phyloP scores from a whole-genome alignment of 768 basidiomycete genomes.

The Naganishia vishniacii region DNA sequence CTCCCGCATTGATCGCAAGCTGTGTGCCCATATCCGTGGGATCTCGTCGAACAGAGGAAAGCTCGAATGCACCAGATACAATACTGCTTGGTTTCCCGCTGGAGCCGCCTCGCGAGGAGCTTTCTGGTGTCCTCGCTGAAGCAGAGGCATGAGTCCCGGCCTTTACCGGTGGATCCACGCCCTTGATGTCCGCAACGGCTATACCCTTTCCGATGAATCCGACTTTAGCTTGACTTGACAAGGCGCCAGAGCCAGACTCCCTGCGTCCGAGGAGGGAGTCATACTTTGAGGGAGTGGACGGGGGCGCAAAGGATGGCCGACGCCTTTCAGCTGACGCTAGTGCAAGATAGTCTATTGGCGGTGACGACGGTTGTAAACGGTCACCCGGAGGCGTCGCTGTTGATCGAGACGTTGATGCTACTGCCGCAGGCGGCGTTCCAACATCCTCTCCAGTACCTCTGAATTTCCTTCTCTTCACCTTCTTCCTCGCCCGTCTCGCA shows the following conservation, averaged over 20 bases:
- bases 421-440: neutral
- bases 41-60: neutral
- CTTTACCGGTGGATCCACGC: neutral
- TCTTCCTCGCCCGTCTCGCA: neutral
- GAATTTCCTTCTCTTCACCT: slow-evolving; percentile 4
- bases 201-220: slow-evolving; percentile 1
- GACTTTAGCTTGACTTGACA: neutral
- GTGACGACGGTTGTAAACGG: neutral
- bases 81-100: neutral
- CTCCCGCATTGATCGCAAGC: slow-evolving; percentile 2
- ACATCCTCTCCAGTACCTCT: neutral
- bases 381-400: neutral
- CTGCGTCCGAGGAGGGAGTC: neutral
- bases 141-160: neutral
- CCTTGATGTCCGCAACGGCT: slow-evolving; percentile 2
- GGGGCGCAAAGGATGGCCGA: neutral
- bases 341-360: slow-evolving; percentile 15
- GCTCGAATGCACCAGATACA: neutral
- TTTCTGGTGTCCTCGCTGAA: no score
- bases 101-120: neutral
- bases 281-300: neutral
- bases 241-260: neutral
- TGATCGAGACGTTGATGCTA: neutral
- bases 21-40: slow-evolving; percentile 14
- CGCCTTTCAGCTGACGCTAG: slow-evolving; percentile 1